phyloP scores from a whole-genome alignment of 2,329 filamentous ascomycete genomes.

The Incumbomyces delicatus region DNA sequence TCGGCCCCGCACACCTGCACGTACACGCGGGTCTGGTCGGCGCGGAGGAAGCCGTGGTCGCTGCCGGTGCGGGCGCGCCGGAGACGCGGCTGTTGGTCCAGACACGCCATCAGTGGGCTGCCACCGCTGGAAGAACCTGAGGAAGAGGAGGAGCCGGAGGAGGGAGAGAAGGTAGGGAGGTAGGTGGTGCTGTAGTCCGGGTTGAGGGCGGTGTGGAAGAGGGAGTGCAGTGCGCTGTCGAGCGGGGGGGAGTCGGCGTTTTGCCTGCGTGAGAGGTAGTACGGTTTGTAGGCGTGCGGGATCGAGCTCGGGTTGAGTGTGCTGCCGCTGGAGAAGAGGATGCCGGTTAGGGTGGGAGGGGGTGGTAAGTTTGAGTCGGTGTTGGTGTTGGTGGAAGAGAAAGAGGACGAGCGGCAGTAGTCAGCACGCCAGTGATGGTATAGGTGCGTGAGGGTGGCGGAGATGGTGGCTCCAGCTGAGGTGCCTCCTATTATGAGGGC shows the following conservation, averaged over 20 bases:
- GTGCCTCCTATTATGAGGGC: slow-evolving; percentile 42
- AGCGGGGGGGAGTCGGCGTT: slow-evolving; percentile 32
- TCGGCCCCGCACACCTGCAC: slow-evolving; percentile 44
- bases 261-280: slow-evolving; percentile 34
- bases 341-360: slow-evolving; percentile 35
- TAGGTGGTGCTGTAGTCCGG: slow-evolving; percentile 22
- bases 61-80: not conserved
- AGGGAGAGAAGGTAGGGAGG: too few relatives aligned
- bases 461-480: slow-evolving; percentile 38
- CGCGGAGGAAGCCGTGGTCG: slow-evolving; percentile 28
- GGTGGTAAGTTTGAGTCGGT: too few relatives aligned
- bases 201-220: slow-evolving; percentile 25
- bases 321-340: slow-evolving; percentile 34
- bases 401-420: slow-evolving; percentile 27
- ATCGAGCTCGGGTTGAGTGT: slow-evolving; percentile 24
- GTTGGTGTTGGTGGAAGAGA: slow-evolving; percentile 22
- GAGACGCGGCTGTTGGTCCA: slow-evolving; percentile 21
- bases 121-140: too few relatives aligned
- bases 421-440: slow-evolving; percentile 19
- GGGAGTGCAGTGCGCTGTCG: slow-evolving; percentile 19
- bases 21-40: slow-evolving; percentile 27
- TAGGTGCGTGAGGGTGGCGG: slow-evolving; percentile 31
- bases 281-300: slow-evolving; percentile 29
- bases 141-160: too few relatives aligned
- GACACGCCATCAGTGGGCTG: slow-evolving; percentile 26